Evolutionary conservation across 345 rosid species (phyloP), one percentile per base, ranked within the genome.

Genomic region (Rubroshorea leprosula): DNA sequence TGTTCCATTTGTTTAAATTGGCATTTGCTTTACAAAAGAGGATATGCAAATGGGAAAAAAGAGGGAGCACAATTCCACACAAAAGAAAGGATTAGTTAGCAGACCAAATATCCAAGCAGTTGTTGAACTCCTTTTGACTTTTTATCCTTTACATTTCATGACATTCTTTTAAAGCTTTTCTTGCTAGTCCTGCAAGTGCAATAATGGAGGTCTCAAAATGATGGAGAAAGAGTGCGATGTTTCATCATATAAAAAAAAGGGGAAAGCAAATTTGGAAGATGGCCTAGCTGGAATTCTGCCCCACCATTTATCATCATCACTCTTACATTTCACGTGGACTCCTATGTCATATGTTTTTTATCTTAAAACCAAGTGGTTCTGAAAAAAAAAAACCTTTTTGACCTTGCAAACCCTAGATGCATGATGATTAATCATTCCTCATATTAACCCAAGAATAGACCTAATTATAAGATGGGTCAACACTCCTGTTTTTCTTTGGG

Each of bases 201-300:
- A 66, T 66, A 55, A 58, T 75, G 16, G 58, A 65, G 65, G 24
- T 20, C 0, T 4, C 53, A 57, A 62, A 55, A 64, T 54, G 62
- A 54, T 31, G 41, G 41, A 17, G 9, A 57, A 44, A 57, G 27
- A 57, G 55, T 23, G 51, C 58, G 38, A 38, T 55, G 62, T 61
- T 64, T 43, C 66, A 73, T 73, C 72, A 70, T 67, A 70, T 67
- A 67, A 77, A 50, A 51, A 49, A 73, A 61, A 69, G 52, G 29
- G 50, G 61, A 23, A 56, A 38, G 7, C 19, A 49, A 49, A 41
- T 6, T 23, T 5, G 19, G 26, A 47, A 65, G 55, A 57, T 67
- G 64, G 66, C 50, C 23, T 63, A 22, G 73, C 72, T 72, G 73
- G 61, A 71, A 55, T 15, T 60, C 58, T 67, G 81, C 67, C 52